phyloP scores from a whole-genome alignment of 2,329 filamentous ascomycete genomes.

The Magnaporthales sp. region DNA sequence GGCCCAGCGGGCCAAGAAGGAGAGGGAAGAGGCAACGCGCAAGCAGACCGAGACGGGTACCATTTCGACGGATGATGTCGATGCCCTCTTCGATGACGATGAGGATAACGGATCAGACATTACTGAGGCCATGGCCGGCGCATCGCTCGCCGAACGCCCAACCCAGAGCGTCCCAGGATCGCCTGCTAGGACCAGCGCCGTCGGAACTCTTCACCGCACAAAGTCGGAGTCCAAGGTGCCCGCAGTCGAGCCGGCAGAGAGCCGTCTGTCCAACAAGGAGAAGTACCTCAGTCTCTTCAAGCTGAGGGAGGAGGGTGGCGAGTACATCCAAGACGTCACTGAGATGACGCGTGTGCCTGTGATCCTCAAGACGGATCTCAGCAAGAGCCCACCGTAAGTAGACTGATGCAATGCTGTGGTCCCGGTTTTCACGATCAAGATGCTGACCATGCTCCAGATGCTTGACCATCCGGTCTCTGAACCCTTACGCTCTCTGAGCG shows the following conservation, averaged over 20 bases:
- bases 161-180: conserved; percentile 95
- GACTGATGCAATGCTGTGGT: not conserved
- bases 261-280: conserved; percentile 83
- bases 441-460: conserved; percentile 48
- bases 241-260: conserved; percentile 64
- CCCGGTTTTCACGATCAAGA: not conserved
- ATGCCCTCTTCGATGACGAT: conserved; percentile 93
- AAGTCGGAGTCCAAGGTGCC: conserved; percentile 91
- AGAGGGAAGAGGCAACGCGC: conserved; percentile 82
- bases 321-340: conserved; percentile 96
- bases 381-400: conserved; percentile 98
- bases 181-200: conserved; percentile 65
- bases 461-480: conserved; percentile 74
- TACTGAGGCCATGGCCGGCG: conserved; percentile 85
- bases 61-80: conserved; percentile 85
- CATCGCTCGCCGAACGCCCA: conserved; percentile 78
- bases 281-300: conserved; percentile 89
- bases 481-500: conserved; percentile 59
- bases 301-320: conserved; percentile 82
- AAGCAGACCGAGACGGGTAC: conserved; percentile 93
- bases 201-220: conserved; percentile 70
- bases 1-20: conserved; percentile 71
- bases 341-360: conserved; percentile 98
- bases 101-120: conserved; percentile 81
- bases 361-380: conserved; percentile 94